These are phyloP conservation scores for Hypoxylon perforatum DNA, from an alignment of 495 filamentous ascomycete species.

Conservation along the genomic window DNA sequence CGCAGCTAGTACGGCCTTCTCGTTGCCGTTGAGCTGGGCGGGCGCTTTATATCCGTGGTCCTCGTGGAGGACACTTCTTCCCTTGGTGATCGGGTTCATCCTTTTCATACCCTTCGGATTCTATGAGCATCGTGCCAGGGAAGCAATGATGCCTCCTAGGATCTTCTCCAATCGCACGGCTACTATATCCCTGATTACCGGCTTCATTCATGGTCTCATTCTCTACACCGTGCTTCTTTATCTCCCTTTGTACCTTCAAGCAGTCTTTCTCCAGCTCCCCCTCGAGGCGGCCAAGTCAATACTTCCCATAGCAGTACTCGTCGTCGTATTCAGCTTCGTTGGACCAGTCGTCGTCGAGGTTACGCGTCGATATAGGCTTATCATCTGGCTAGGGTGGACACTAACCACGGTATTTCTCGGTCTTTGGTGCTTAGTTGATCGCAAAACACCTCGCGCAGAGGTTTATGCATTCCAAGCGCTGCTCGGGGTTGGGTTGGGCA, in stretches of 20 bases:
- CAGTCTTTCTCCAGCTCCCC: constrained; percentile 39
- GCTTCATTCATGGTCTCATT: constrained; percentile 10
- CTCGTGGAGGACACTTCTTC: constrained; percentile 45
- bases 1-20: constrained; percentile 27
- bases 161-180: not conserved
- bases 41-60: constrained; percentile 49
- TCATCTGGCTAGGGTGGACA: constrained; percentile 36
- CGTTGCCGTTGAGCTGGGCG: constrained; percentile 50
- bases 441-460: not conserved
- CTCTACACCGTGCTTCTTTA: constrained; percentile 42
- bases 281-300: constrained; percentile 36
- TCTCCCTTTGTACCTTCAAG: constrained; percentile 48
- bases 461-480: constrained; percentile 36
- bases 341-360: constrained; percentile 22
- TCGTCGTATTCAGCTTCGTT: constrained; percentile 23
- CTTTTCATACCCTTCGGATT: constrained; percentile 40
- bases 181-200: not conserved
- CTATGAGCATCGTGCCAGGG: constrained; percentile 33
- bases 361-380: constrained; percentile 26
- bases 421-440: constrained; percentile 8
- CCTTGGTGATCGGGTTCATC: constrained; percentile 44
- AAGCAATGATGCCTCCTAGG: not conserved
- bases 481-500: constrained; percentile 34
- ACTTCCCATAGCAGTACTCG: constrained; percentile 27
- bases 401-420: constrained; percentile 33